Evolutionary conservation across 805 yeast species (phyloP).

Genomic region (Candida pseudoglaebosa): DNA sequence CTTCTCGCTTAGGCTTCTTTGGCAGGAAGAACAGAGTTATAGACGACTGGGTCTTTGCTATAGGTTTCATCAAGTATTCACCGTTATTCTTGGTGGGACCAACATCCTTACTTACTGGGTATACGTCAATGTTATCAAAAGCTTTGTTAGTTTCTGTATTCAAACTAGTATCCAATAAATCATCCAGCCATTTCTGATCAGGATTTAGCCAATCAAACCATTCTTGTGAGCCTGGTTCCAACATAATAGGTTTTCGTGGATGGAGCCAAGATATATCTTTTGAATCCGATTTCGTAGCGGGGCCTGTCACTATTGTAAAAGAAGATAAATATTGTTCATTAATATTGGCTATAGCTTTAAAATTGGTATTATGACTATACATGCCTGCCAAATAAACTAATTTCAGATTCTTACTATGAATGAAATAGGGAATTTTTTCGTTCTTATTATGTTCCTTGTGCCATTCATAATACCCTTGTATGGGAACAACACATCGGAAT

Average conservation of each 20-base stretch:
- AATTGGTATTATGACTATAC: slow-evolving; percentile 34
- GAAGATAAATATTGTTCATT: slow-evolving; percentile 32
- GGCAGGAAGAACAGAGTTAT: slow-evolving; percentile 27
- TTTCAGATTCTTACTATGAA: slow-evolving; percentile 48
- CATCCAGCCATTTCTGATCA: slow-evolving; percentile 31
- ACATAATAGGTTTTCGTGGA: slow-evolving; percentile 69
- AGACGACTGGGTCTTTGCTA: slow-evolving; percentile 15
- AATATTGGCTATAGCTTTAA: slow-evolving; percentile 16
- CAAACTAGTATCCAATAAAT: slow-evolving; percentile 37
- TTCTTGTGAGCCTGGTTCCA: slow-evolving; percentile 53
- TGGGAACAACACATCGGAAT: slow-evolving; percentile 70
- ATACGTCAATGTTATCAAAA: slow-evolving; percentile 42
- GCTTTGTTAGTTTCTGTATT: slow-evolving; percentile 28
- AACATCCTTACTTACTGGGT: slow-evolving; percentile 57
- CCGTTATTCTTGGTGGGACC: slow-evolving; percentile 57
- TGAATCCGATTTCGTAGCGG: slow-evolving; percentile 45
- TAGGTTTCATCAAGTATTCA: slow-evolving; percentile 28
- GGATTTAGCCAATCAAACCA: slow-evolving; percentile 66
- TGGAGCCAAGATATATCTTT: slow-evolving; percentile 65
- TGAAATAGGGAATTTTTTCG: slow-evolving; percentile 60
- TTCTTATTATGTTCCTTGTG: slow-evolving; percentile 20
- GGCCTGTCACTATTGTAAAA: slow-evolving; percentile 71
- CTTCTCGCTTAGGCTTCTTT: slow-evolving; percentile 8
- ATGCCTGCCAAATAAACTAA: slow-evolving; percentile 61
- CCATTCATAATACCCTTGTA: slow-evolving; percentile 91